Conservation (phyloP, 2,329 filamentous ascomycete species). For the Arthrocladium fulminans region DNA sequence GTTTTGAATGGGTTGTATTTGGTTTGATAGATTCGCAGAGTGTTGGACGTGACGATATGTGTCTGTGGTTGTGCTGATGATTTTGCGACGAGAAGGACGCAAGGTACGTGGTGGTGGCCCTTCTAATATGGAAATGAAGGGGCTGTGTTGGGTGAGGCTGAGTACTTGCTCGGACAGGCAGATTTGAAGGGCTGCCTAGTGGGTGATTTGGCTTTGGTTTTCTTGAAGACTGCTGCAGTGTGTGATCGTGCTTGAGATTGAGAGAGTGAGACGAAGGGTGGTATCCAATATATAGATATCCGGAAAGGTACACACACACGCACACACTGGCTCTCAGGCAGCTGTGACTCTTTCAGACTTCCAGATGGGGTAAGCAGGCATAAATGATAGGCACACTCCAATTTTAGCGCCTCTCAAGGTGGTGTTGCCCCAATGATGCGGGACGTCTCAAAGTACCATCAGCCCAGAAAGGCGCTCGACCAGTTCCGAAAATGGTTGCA, state of each 20-base stretch:
- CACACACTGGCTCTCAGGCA: neutral
- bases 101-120: neutral
- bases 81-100: neutral
- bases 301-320: neutral
- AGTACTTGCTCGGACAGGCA: conserved; percentile 2
- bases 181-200: neutral
- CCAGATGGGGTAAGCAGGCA: conserved; percentile 1
- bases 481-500: neutral
- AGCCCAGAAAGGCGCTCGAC: neutral
- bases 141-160: conserved; percentile 6
- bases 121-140: neutral
- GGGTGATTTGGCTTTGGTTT: conserved; percentile 2
- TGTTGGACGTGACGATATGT: neutral
- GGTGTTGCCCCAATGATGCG: neutral
- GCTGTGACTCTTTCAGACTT: conserved; percentile 2
- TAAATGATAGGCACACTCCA: neutral
- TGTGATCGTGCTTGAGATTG: neutral
- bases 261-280: neutral
- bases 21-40: neutral
- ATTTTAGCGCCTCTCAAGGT: neutral
- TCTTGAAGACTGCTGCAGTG: neutral
- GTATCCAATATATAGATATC: conserved; percentile 1
- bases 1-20: no score
- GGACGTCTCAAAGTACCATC: neutral
- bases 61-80: neutral